Base-by-base conservation (phyloP, 2,329 filamentous ascomycete genomes). In the Fusarium mangiferae region DNA sequence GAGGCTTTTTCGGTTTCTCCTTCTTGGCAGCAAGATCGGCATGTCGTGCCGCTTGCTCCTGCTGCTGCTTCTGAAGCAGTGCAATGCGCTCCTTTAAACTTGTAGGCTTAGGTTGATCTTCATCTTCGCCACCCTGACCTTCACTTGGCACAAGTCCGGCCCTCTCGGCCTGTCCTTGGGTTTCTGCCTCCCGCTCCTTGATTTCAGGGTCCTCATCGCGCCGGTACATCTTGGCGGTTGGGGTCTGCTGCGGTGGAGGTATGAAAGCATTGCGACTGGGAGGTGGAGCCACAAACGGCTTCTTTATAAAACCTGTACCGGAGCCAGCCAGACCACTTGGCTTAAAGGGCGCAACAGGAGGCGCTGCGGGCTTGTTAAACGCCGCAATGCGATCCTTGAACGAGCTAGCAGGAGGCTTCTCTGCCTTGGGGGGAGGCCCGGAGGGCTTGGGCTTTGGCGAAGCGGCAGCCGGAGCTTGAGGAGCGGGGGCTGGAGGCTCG, bases 321-420 rank as follows among this genome's bases (percentile, higher is more conserved):
- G 89, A 72, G 24, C 79, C 85, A 65, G 87, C 85, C 33, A 92
- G 84, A 5, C 90, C 90, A 68, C 88, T 87, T 26, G 95, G 94
- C 81, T 97, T 97, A 84, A 97, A 96, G 3, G 96, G 96, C n/a
- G 94, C 90, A 68, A 96, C 87, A 14, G 96, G 96, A 6, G 95
- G 91, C 11, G 95, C 94, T 42, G 93, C 90, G 49, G 94, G 87
- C 81, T 96, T 96, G 83, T 99, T 99, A 85, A 99, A 99, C 49
- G 96, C 96, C 39, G 96, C 96, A 80, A 99, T 98, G 72, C 96
- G 93, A 83, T 98, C 96, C 80, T 90, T 95, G 85, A 99, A 98
- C 5, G 96, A 94, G 79, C 90, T 93, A 51, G 86, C 87, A 17
- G 83, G 81, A 35, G 95, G 94, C 82, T 97, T 98, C 77, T 94